These are phyloP conservation scores for Saururus chinensis DNA, from an alignment of 164 flowering plant species.

Conservation along the genomic window DNA sequence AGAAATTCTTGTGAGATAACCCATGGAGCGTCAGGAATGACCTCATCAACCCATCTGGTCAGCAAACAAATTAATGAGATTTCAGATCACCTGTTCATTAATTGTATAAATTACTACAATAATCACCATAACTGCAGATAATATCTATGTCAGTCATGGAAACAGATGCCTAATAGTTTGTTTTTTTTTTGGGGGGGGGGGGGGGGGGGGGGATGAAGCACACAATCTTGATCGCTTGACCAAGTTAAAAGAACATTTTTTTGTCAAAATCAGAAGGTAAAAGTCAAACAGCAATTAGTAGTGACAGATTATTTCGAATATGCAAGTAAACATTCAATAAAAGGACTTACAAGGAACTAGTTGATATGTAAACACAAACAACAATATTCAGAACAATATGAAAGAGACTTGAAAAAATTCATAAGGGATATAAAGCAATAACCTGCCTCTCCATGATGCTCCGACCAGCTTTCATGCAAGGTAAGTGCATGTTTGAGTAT, in stretches of 20 bases:
- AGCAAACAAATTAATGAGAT: background rate
- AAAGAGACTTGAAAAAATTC: background rate
- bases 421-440: too few species aligned
- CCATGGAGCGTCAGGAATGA: slow-evolving; percentile 99
- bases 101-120: background rate
- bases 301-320: background rate
- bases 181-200: too few species aligned
- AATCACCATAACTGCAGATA: background rate
- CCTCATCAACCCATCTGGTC: slow-evolving; percentile 98
- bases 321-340: background rate
- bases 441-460: too few species aligned
- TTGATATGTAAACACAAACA: too few species aligned
- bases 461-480: too few species aligned
- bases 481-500: too few species aligned
- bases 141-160: background rate
- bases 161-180: slow-evolving; percentile 8
- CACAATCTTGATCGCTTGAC: slow-evolving; percentile 8
- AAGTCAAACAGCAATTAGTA: background rate
- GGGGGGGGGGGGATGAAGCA: too few species aligned
- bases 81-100: background rate
- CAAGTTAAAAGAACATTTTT: slow-evolving; percentile 12
- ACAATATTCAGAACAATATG: background rate
- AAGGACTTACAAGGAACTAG: background rate
- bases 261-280: background rate
- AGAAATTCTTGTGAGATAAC: slow-evolving; percentile 70